Conservation (phyloP, 1,139 yeast genomes). For the Yamadazyma jaroonii region DNA sequence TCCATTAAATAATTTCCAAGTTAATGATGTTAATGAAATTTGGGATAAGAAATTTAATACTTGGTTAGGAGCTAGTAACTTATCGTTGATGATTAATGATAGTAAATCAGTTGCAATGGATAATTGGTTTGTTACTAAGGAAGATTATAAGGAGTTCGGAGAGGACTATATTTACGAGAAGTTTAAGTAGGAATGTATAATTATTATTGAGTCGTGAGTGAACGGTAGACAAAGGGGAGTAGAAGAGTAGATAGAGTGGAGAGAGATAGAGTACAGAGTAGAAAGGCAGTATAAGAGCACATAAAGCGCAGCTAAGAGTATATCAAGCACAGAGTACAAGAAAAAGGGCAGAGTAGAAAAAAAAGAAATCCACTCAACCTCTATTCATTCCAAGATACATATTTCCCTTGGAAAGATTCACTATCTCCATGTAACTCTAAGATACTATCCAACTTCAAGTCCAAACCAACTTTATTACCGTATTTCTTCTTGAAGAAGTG, state of each 20-base stretch:
- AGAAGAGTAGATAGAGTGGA: too few relatives aligned
- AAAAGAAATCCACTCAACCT: too few relatives aligned
- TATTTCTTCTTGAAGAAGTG: slow-evolving; percentile 54
- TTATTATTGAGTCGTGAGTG: too few relatives aligned
- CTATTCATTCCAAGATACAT: slow-evolving; percentile 53
- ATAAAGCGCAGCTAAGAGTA: too few relatives aligned
- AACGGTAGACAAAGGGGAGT: too few relatives aligned
- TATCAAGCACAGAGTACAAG: too few relatives aligned
- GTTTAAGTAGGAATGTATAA: too few relatives aligned
- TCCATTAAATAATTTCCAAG: slow-evolving; percentile 23
- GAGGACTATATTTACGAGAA: slow-evolving; percentile 55
- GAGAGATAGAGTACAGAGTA: too few relatives aligned
- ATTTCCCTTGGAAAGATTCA: slow-evolving; percentile 53
- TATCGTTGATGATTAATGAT: slow-evolving; percentile 51
- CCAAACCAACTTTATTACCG: slow-evolving; percentile 61
- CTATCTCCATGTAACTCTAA: slow-evolving; percentile 62
- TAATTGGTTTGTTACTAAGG: slow-evolving; percentile 53
- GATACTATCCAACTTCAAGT: slow-evolving; percentile 51
- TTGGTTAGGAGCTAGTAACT: slow-evolving; percentile 68
- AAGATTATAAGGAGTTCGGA: slow-evolving; percentile 61
- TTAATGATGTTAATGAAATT: slow-evolving; percentile 31
- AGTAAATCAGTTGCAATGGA: slow-evolving; percentile 45
- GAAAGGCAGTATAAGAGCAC: too few relatives aligned
- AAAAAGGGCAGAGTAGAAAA: too few relatives aligned
- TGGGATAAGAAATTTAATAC: slow-evolving; percentile 58